Evolutionary conservation across 371 early-diverging fungal species (phyloP), one percentile per base, ranked within the genome.

Genomic region (Cladochytrium tenue): DNA sequence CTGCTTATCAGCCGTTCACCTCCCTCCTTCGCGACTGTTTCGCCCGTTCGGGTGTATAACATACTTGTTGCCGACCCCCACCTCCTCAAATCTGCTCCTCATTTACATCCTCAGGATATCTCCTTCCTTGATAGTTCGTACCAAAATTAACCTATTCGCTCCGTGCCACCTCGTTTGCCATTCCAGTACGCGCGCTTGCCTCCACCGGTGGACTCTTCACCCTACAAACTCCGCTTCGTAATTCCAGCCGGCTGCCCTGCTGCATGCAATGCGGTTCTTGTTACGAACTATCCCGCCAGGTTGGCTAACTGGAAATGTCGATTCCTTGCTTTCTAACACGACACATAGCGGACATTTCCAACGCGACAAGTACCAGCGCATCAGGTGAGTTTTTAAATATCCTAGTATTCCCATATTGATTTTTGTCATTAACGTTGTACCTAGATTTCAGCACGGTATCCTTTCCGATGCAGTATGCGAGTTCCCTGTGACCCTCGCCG

Each of bases 201-300:
- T 51, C 88, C 94, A 26, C 87, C 88, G 4, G 68, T 68, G 4
- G 33, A 56, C 1, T 69, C 73, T 33, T 74, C 74, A 2, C 84
- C 88, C 7, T 91, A 89, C 58, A 77, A 84, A 32, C 77, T 96
- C 55, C 89, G 94, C 2, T 91, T 94, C 75, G 85, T 88, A 34
- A 71, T 95, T n/a, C 83, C 89, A 53, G 81, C 90, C 20, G 96
- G 95, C 33, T 85, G 91, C 1, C 69, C 85, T 34, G 93, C 90
- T 25, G 83, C 90, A 31, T 80, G 81, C 30, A 78, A 81, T 33
- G 82, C 91, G 1, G 75, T 78, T 20, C 76, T 96, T 27, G 80
- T 86, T 68, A 93, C 93, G 27, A 95, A 95, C 74, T 92, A 93
- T 80, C 94, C 94, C 0, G 88, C 52, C 92, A 90, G 53, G 28